phyloP scores from a whole-genome alignment of 257 asterid genomes.

The Eucommia ulmoides region DNA sequence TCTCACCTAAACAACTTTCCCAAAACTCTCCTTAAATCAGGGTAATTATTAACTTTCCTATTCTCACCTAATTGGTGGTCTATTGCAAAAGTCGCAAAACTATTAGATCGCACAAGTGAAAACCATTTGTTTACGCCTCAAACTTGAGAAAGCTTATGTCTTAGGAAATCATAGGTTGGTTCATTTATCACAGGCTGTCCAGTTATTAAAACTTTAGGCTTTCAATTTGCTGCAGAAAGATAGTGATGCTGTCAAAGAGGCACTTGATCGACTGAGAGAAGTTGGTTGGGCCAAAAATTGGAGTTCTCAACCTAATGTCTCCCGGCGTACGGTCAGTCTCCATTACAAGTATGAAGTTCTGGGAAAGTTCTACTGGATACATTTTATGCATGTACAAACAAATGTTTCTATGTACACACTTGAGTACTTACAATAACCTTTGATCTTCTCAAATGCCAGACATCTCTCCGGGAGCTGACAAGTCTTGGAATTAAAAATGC shows the following conservation, averaged over 20 bases:
- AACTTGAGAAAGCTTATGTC: neutral
- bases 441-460: too few species aligned
- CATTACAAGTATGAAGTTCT: constrained; percentile 11
- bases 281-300: constrained; percentile 75
- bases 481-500: constrained; percentile 84
- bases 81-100: too few species aligned
- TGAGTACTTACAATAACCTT: too few species aligned
- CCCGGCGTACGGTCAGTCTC: constrained; percentile 87
- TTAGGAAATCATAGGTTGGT: neutral
- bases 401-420: constrained; percentile 1
- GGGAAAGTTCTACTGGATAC: too few species aligned
- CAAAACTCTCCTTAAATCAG: too few species aligned
- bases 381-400: constrained; percentile 3
- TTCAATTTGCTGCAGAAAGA: constrained; percentile 41
- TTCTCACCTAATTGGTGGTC: too few species aligned
- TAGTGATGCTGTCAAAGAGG: constrained; percentile 66
- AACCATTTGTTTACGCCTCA: too few species aligned
- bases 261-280: constrained; percentile 75
- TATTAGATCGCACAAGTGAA: too few species aligned
- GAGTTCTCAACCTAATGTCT: constrained; percentile 87
- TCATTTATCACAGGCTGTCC: neutral
- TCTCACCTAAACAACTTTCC: too few species aligned
- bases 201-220: neutral
- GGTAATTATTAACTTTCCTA: too few species aligned
- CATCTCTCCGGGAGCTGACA: constrained; percentile 82